Percentiles rank a stretch among this genome's conserved stretches.
phyloP scores from a whole-genome alignment of 345 rosid genomes.

The Rubroshorea leprosula region DNA sequence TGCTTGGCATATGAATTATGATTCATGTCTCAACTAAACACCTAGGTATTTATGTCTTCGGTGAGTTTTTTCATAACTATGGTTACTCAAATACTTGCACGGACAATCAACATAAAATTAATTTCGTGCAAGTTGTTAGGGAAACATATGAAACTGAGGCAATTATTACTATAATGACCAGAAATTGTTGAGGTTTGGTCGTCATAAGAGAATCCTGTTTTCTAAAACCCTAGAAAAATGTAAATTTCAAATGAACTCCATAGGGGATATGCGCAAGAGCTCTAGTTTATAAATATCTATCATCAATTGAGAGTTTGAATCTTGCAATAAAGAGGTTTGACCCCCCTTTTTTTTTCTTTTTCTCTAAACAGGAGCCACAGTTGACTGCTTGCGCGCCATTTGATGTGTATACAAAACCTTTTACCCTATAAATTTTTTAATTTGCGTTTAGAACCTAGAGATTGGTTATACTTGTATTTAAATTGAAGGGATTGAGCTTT shows the following conservation, averaged over 20 bases:
- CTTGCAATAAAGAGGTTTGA: neutral
- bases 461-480: neutral
- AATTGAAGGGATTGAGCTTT: too few species aligned
- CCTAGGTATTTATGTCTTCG: too few species aligned
- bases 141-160: too few species aligned
- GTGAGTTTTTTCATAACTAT: too few species aligned
- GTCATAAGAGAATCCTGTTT: neutral
- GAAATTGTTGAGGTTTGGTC: neutral
- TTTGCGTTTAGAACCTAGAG: neutral
- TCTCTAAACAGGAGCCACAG: conserved; percentile 69
- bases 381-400: conserved; percentile 69
- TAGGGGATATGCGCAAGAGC: too few species aligned
- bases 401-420: conserved; percentile 67
- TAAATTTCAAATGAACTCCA: too few species aligned
- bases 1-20: too few species aligned
- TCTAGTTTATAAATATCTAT: neutral
- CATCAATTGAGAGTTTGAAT: neutral
- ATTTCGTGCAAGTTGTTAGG: too few species aligned
- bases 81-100: too few species aligned
- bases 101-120: too few species aligned
- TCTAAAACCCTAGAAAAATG: neutral
- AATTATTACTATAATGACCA: too few species aligned
- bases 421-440: conserved; percentile 39
- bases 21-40: too few species aligned
- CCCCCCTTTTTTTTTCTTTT: conserved; percentile 10